phyloP scores from a whole-genome alignment of 2,329 filamentous ascomycete species.

The Aspergillus brasiliensis region DNA sequence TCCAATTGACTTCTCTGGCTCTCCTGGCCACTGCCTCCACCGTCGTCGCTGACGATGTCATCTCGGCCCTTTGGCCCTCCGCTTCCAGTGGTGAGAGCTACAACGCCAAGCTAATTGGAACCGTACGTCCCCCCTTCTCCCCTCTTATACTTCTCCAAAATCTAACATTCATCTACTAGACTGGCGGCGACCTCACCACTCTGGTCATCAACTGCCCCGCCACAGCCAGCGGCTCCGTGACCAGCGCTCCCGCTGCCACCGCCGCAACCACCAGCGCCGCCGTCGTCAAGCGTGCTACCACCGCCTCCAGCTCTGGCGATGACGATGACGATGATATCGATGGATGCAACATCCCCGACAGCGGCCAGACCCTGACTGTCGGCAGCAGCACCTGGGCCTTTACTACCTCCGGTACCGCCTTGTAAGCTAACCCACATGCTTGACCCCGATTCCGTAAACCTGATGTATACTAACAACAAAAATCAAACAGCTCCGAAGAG shows the following conservation, averaged over 20 bases:
- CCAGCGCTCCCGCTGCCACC: conserved; percentile 22
- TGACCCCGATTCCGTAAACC: too few species aligned
- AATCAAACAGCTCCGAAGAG: background rate
- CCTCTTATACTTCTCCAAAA: background rate
- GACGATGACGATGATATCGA: background rate
- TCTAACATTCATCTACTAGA: background rate
- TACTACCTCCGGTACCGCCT: too few species aligned
- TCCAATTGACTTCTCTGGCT: conserved; percentile 23
- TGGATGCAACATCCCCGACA: background rate
- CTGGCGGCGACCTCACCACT: conserved; percentile 2
- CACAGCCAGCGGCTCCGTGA: conserved; percentile 7
- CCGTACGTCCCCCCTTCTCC: conserved; percentile 8
- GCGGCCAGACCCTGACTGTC: background rate
- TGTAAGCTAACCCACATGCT: background rate
- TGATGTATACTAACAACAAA: too few species aligned
- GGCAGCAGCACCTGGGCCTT: background rate
- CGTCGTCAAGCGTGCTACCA: conserved; percentile 10
- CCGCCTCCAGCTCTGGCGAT: conserved; percentile 6
- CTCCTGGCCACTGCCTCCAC: conserved; percentile 30
- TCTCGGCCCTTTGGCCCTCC: conserved; percentile 4
- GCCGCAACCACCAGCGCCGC: conserved; percentile 15
- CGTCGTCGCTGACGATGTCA: conserved; percentile 20
- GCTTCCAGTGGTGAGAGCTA: background rate
- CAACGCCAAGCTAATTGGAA: conserved; percentile 18
- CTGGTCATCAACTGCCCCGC: background rate